These are phyloP conservation scores for Peronosclerospora sorghi DNA, from an alignment of 352 stramenopile genomes.

Conservation along the genomic window DNA sequence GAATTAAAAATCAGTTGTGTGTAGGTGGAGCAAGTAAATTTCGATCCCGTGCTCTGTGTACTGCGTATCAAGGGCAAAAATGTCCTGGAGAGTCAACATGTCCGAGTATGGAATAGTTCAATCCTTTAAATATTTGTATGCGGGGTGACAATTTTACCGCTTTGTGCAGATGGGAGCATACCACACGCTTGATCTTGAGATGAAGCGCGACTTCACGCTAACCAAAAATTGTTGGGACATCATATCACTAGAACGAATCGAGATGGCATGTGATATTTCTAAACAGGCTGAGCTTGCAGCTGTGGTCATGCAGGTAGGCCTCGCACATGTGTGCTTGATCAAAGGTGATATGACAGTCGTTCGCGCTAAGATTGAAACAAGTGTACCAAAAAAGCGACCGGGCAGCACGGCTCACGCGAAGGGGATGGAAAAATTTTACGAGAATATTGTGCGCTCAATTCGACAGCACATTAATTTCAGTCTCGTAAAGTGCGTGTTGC, in stretches of 20 bases:
- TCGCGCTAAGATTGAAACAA: constrained; percentile 91
- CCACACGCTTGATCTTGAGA: constrained; percentile 95
- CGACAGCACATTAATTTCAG: constrained; percentile 94
- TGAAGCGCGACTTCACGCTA: constrained; percentile 94
- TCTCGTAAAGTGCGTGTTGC: constrained; percentile 93
- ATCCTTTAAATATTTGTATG: background rate
- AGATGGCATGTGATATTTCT: constrained; percentile 90
- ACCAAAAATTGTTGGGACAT: constrained; percentile 96
- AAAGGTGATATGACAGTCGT: constrained; percentile 94
- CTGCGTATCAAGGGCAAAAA: constrained; percentile 94
- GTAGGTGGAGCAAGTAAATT: constrained; percentile 93
- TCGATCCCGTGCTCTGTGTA: constrained; percentile 88
- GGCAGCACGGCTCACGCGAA: constrained; percentile 91
- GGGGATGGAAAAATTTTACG: constrained; percentile 92
- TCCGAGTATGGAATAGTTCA: constrained; percentile 63
- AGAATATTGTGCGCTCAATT: constrained; percentile 93
- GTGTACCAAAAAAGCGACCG: constrained; percentile 94
- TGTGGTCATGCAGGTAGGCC: constrained; percentile 92
- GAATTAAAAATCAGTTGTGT: background rate
- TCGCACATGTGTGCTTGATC: constrained; percentile 97
- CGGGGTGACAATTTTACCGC: background rate
- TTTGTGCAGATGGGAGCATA: constrained; percentile 87
- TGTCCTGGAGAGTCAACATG: constrained; percentile 88
- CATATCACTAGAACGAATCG: constrained; percentile 93
- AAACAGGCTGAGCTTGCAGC: constrained; percentile 92